Evolutionary conservation across 2,329 filamentous ascomycete species (phyloP).

Genomic region (Ophiostoma australiae): DNA sequence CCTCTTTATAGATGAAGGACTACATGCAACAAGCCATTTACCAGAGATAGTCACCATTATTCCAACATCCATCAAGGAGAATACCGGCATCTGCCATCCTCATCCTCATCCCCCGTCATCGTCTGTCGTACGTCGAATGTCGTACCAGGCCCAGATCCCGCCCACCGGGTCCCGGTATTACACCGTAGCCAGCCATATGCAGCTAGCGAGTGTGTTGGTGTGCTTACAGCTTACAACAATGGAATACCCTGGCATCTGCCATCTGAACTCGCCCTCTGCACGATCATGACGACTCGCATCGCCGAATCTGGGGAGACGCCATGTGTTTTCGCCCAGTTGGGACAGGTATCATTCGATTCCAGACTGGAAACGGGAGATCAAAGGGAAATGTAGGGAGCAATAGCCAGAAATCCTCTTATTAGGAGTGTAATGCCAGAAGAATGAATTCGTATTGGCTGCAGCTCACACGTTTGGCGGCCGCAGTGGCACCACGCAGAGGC

Average conservation of each 20-base stretch:
- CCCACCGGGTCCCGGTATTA: neutral
- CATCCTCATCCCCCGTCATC: neutral
- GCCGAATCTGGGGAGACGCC: neutral
- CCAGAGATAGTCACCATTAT: neutral
- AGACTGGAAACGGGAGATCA: conserved; percentile 20
- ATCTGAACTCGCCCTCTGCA: neutral
- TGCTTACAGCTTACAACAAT: no score
- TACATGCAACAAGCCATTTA: neutral
- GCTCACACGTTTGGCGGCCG: neutral
- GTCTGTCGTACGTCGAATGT: neutral
- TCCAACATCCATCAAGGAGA: neutral
- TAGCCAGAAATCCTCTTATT: neutral
- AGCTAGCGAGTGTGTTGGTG: neutral
- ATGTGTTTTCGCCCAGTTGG: neutral
- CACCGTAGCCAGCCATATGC: neutral
- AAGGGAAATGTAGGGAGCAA: conserved; percentile 18
- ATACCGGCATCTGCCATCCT: neutral
- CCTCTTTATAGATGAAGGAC: conserved; percentile 10
- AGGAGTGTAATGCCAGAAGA: neutral
- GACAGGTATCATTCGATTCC: conserved; percentile 22
- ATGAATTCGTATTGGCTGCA: conserved; percentile 7
- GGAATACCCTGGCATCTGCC: no score
- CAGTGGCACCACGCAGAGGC: conserved; percentile 21
- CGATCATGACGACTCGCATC: conserved; percentile 5
- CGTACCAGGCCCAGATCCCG: conserved; percentile 12